These are phyloP conservation scores for Colletotrichum liriopes DNA, from an alignment of 2,329 filamentous ascomycete species.

Conservation along the genomic window DNA sequence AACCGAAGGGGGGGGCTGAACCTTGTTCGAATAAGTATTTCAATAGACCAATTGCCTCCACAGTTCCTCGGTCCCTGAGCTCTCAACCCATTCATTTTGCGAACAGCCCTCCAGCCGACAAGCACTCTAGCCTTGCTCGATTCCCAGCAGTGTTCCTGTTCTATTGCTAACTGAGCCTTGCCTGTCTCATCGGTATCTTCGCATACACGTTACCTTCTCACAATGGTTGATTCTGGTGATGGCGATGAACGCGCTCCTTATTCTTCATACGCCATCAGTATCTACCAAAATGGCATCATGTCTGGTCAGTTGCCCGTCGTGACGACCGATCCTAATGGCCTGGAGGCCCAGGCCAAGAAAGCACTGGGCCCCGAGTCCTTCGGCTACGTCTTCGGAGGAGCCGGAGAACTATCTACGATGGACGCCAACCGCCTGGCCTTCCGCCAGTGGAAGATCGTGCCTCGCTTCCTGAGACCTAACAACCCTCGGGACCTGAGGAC, in stretches of 20 bases:
- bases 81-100: neutral
- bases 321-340: constrained; percentile 71
- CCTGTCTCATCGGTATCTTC: neutral
- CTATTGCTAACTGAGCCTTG: neutral
- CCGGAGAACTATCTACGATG: constrained; percentile 74
- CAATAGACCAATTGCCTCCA: neutral
- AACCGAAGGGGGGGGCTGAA: neutral
- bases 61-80: neutral
- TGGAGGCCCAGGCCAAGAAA: constrained; percentile 69
- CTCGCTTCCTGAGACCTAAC: constrained; percentile 64
- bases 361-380: constrained; percentile 65
- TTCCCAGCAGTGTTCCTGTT: neutral
- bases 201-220: neutral
- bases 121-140: neutral
- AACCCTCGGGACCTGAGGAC: constrained; percentile 64
- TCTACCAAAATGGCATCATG: constrained; percentile 69
- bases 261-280: constrained; percentile 60
- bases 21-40: neutral
- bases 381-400: constrained; percentile 75
- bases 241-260: constrained; percentile 50
- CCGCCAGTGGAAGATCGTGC: constrained; percentile 66
- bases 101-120: no score
- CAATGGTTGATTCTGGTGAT: constrained; percentile 44
- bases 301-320: constrained; percentile 63
- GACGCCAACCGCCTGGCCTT: constrained; percentile 73